Base-by-base conservation (phyloP, 2,329 filamentous ascomycete species). In the Didymella lethalis region DNA sequence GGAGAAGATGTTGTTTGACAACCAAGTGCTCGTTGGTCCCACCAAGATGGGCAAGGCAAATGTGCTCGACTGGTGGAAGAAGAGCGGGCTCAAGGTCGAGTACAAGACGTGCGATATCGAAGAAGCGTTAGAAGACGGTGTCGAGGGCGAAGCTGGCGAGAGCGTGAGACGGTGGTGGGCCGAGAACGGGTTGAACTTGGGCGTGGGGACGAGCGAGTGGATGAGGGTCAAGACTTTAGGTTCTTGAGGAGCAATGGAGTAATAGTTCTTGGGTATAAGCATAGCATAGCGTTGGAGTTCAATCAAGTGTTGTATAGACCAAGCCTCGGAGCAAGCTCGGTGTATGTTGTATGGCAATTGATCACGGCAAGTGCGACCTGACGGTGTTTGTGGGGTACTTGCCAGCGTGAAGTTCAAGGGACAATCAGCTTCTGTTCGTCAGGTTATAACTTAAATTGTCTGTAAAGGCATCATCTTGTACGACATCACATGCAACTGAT, bases 41-140 rank as follows among this genome's bases (percentile, higher is more conserved):
- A 97, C 93, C 1, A 92, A 93, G 69, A 91, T 94, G 73, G 92
- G 92, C 5, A 90, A 96, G 74, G 86, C 93, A 3, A 84, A 87
- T 34, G 92, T 97, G 23, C 81, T 98, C 7, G 92, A 97, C 74
- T 97, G 94, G 94, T 97, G 94, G 93, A 90, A 91, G 71, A 84
- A 83, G 52, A 90, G 88, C 67, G 87, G 88, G 0, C 83, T 93
- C 66, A 85, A 86, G 51, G 93, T 97, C 26, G 92, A 96, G 76
- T 97, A 97, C 78, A 93, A 94, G 76, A 96, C 92, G 1, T 97
- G 93, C 76, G 93, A 96, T 76, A 95, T 98, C 61, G 93, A 97
- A 75, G 94, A 97, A 78, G 93, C 93, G 0, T 83, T 97, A 38
- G 93, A 97, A 75, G 93, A 97, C 74, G 91, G 92, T 23, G 86